Conservation (phyloP, 1,284 basidiomycete species). For the Stereum hirsutum region DNA sequence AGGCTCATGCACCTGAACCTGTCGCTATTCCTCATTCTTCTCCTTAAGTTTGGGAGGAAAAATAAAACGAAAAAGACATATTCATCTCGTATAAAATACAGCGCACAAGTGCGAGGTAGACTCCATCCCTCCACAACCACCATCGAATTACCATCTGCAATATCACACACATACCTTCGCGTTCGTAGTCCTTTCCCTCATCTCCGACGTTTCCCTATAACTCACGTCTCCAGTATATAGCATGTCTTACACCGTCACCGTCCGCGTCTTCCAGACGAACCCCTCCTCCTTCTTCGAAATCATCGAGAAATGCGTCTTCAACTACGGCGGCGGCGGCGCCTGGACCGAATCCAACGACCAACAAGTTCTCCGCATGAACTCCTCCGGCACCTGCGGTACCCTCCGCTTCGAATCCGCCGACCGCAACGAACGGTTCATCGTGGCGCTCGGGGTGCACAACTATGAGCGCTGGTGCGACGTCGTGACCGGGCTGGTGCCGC, state of each 20-base stretch:
- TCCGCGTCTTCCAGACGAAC: conserved; percentile 23
- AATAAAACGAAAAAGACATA: no score
- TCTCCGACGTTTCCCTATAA: no score
- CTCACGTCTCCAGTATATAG: no score
- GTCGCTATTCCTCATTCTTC: no score
- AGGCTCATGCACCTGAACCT: no score
- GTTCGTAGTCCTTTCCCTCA: no score
- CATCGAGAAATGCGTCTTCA: conserved; percentile 23
- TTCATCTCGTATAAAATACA: no score
- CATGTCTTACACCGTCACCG: conserved; percentile 21
- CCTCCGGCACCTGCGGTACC: conserved; percentile 28
- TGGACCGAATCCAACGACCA: conserved; percentile 25
- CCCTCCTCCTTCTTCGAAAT: conserved; percentile 19
- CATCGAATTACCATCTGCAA: no score
- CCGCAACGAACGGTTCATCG: conserved; percentile 21
- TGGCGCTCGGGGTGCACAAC: conserved; percentile 30
- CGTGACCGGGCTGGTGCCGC: conserved; percentile 17
- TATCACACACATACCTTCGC: no score
- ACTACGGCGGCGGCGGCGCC: conserved; percentile 24
- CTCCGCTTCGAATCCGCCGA: conserved; percentile 24
- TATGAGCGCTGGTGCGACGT: conserved; percentile 30
- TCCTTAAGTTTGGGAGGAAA: no score
- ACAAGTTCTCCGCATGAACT: conserved; percentile 21
- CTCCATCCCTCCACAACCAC: no score
- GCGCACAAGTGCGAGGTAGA: no score